Evolutionary conservation across 441 rosid genomes (phyloP).

Genomic region (Pelargonium australe): DNA sequence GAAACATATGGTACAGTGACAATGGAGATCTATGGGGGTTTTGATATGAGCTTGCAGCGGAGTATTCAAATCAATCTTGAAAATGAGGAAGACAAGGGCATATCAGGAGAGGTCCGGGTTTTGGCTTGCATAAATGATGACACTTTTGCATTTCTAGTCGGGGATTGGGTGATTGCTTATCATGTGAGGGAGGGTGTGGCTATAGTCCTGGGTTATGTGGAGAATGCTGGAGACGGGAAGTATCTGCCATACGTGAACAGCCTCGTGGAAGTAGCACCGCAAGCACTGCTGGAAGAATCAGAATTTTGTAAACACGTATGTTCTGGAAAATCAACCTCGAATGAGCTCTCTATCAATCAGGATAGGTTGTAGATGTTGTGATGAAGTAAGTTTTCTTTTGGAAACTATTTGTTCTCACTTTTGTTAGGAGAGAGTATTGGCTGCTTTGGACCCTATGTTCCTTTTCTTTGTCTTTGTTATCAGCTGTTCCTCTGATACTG

Average conservation of each 20-base stretch:
- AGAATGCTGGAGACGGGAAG: slow-evolving; percentile 11
- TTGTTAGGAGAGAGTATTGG: no score
- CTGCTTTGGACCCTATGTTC: no score
- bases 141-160: slow-evolving; percentile 16
- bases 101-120: slow-evolving; percentile 14
- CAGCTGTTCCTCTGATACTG: no score
- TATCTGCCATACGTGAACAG: slow-evolving; percentile 35
- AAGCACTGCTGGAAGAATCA: background rate
- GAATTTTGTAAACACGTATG: background rate
- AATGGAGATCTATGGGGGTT: slow-evolving; percentile 27
- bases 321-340: background rate
- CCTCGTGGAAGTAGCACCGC: slow-evolving; percentile 22
- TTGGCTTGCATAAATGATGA: slow-evolving; percentile 27
- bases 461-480: no score
- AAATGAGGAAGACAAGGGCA: background rate
- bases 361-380: background rate
- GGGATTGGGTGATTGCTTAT: slow-evolving; percentile 18
- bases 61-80: slow-evolving; percentile 13
- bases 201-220: slow-evolving; percentile 3
- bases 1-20: background rate
- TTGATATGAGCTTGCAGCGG: slow-evolving; percentile 27
- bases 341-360: background rate
- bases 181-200: slow-evolving; percentile 5
- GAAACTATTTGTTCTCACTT: no score
- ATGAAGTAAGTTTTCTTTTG: no score